Conservation (phyloP, 1,284 basidiomycete species). For the Moniliophthora roreri region DNA sequence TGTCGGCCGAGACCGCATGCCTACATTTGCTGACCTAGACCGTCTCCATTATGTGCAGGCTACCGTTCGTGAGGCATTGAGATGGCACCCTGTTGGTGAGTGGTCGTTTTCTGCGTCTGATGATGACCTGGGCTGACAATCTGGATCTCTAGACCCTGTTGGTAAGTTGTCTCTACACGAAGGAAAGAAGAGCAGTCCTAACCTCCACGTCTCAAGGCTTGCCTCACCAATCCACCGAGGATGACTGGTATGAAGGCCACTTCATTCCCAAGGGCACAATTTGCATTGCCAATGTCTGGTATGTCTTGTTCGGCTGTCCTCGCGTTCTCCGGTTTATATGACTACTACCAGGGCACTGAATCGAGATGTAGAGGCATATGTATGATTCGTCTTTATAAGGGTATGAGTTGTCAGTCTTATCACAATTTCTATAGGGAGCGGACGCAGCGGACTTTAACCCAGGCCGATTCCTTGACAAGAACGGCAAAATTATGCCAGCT, state of each 20-base stretch:
- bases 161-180: constrained; percentile 18
- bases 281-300: constrained; percentile 28
- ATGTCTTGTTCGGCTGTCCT: neutral
- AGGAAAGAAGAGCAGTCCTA: no score
- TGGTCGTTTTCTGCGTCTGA: constrained; percentile 13
- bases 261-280: constrained; percentile 25
- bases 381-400: constrained; percentile 16
- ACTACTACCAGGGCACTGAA: neutral
- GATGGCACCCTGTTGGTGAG: constrained; percentile 19
- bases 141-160: neutral
- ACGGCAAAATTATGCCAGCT: constrained; percentile 3
- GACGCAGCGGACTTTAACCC: constrained; percentile 25
- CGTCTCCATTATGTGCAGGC: constrained; percentile 36
- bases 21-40: constrained; percentile 27
- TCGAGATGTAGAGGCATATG: no score
- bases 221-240: constrained; percentile 18
- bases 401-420: constrained; percentile 26
- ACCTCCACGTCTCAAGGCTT: no score
- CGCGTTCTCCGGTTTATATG: neutral
- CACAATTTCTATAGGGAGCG: constrained; percentile 19
- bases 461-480: constrained; percentile 24
- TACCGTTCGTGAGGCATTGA: constrained; percentile 29
- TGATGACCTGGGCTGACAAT: neutral
- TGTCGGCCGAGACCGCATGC: constrained; percentile 30
- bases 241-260: constrained; percentile 18